phyloP scores from a whole-genome alignment of 2,329 filamentous ascomycete genomes.

The Penicillium sp. region DNA sequence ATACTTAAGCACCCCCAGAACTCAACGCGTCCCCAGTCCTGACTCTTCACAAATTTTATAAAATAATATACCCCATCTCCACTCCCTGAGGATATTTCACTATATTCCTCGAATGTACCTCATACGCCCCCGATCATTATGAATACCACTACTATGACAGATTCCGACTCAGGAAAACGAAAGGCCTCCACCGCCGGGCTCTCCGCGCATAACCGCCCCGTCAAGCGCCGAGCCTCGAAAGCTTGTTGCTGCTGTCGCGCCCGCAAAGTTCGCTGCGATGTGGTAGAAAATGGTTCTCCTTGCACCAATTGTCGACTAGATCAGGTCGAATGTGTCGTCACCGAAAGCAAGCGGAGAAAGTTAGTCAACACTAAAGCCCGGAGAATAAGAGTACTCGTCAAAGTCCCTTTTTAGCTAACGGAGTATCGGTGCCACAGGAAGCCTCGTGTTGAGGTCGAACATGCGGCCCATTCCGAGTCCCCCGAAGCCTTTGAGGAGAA shows the following conservation, averaged over 20 bases:
- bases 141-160: slow-evolving; percentile 27
- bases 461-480: slow-evolving; percentile 34
- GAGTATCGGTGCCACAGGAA: slow-evolving; percentile 31
- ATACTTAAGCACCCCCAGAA: slow-evolving; percentile 36
- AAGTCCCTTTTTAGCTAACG: slow-evolving; percentile 9
- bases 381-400: neutral
- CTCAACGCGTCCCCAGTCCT: slow-evolving; percentile 18
- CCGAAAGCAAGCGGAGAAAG: slow-evolving; percentile 76
- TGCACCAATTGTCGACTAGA: slow-evolving; percentile 77
- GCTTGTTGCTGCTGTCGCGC: slow-evolving; percentile 86
- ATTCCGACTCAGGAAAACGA: slow-evolving; percentile 50
- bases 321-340: slow-evolving; percentile 58
- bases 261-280: slow-evolving; percentile 90
- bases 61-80: slow-evolving; percentile 23
- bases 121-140: slow-evolving; percentile 18
- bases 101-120: slow-evolving; percentile 19
- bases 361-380: slow-evolving; percentile 26
- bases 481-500: slow-evolving; percentile 39
- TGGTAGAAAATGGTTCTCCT: slow-evolving; percentile 79
- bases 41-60: slow-evolving; percentile 4
- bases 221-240: slow-evolving; percentile 84
- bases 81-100: slow-evolving; percentile 16
- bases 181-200: slow-evolving; percentile 59
- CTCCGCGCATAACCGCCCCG: slow-evolving; percentile 54
- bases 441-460: slow-evolving; percentile 42